Evolutionary conservation across 2,329 filamentous ascomycete genomes (phyloP), one percentile per base, ranked within the genome.

Genomic region (Uncinocarpus reesii): DNA sequence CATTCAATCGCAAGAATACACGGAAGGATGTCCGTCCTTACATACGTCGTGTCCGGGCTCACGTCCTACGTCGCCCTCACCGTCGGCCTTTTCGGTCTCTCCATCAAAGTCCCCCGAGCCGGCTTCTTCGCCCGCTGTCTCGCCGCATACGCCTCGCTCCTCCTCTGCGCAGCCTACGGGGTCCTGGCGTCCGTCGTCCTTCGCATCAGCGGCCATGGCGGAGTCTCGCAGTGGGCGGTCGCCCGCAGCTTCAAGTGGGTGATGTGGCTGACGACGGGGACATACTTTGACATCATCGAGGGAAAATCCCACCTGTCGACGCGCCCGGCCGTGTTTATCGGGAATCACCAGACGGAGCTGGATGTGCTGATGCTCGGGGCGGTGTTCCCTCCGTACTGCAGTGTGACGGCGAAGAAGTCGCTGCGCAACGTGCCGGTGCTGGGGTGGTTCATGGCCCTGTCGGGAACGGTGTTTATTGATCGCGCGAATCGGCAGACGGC

Each of bases 311-410:
- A 81, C 57, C 77, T 89, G 50, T 70, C 71, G 40, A 81, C 73
- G 7, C 79, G 90, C 44, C 92, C 92, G 0, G 89, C 86, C 49
- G 84, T 98, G 49, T 89, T 98, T 61, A 75, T 98, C 57, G 85
- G 84, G 34, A 96, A 96, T 69, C 92, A 98, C 71, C 92, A 98
- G 75, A 87, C 85, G 18, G 92, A 96, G 70, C 79, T 98, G 56
- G 92, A 98, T 63, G 85, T 98, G 34, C 76, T 95, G 51, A 84
- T 95, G 79, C 77, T 98, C 23, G 92, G 88, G 53, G 73, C 76
- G 67, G 79, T 95, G 60, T 96, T 95, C 69, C 92, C 92, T 41
- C 81, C 80, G 60, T 88, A 93, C 74, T 94, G 85, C 73, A 88
- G 82, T 60, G 84, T 98, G 51, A 95, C 90, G 20, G 89, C 90